Evolutionary conservation across 305 asterid genomes (phyloP).

Genomic region (Nicotiana rustica): DNA sequence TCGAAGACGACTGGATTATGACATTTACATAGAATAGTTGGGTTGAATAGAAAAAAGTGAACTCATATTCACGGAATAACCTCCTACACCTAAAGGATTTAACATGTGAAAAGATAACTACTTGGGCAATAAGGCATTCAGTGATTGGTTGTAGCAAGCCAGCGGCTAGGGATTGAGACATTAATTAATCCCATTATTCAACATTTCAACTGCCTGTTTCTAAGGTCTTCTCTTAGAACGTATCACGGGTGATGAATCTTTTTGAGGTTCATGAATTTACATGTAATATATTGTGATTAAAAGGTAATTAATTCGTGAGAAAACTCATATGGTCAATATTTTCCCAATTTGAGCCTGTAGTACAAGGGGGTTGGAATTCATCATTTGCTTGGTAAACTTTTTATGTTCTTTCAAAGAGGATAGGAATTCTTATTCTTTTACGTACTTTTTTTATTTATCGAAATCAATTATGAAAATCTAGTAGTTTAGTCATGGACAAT

Average conservation of each 20-base stretch:
- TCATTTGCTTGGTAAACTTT: neutral
- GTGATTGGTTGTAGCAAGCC: slow-evolving; percentile 1
- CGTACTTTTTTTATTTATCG: neutral
- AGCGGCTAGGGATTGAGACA: neutral
- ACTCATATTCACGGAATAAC: slow-evolving; percentile 8
- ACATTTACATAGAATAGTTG: neutral
- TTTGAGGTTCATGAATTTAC: neutral
- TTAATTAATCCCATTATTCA: slow-evolving; percentile 11
- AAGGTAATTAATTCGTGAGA: neutral
- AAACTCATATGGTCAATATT: neutral
- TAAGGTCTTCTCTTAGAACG: neutral
- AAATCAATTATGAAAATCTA: neutral
- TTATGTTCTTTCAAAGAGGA: neutral
- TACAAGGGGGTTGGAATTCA: neutral
- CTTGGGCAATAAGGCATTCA: slow-evolving; percentile 16
- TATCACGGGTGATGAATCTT: neutral
- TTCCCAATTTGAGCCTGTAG: neutral
- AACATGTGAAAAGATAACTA: slow-evolving; percentile 20
- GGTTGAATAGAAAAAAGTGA: neutral
- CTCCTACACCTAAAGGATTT: neutral
- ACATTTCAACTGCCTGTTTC: neutral
- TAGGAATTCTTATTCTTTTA: neutral
- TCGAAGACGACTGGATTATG: neutral
- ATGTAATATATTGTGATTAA: neutral
- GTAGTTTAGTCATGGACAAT: neutral